These are phyloP conservation scores for Chlorella sp. DNA, from an alignment of 139 green algal species.

Conservation along the genomic window DNA sequence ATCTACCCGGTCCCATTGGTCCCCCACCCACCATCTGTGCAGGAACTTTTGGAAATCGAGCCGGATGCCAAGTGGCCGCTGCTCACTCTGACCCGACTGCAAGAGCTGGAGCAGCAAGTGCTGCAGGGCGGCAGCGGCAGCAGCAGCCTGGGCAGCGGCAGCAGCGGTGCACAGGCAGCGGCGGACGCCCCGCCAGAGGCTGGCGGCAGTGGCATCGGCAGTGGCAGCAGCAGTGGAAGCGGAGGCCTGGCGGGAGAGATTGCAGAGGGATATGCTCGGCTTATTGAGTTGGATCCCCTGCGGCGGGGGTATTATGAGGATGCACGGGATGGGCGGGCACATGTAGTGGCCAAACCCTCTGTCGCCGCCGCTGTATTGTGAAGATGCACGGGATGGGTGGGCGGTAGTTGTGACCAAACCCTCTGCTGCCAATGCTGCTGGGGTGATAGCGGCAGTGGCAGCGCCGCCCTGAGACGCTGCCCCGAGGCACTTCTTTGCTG, in stretches of 20 bases:
- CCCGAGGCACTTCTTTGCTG: no score
- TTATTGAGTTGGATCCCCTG: constrained; percentile 54
- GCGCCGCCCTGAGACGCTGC: no score
- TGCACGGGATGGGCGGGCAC: constrained; percentile 35
- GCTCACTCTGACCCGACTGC: constrained; percentile 76
- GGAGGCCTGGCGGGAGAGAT: not conserved
- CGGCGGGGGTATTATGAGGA: constrained; percentile 59
- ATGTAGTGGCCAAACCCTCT: constrained; percentile 29
- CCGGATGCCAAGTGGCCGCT: constrained; percentile 83
- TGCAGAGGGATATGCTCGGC: constrained; percentile 34
- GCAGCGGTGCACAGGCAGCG: not conserved
- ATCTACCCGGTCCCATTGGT: no score
- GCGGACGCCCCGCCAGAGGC: not conserved
- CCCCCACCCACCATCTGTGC: constrained; percentile 31
- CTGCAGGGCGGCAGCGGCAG: not conserved
- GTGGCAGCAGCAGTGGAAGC: not conserved
- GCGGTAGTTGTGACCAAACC: constrained; percentile 36
- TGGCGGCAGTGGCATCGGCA: not conserved
- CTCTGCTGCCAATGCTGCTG: no score
- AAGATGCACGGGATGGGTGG: constrained; percentile 42
- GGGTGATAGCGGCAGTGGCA: not conserved
- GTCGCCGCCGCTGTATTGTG: constrained; percentile 37
- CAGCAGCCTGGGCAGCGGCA: not conserved
- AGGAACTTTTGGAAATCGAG: constrained; percentile 56
- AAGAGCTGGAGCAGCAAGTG: constrained; percentile 60